Evolutionary conservation across 1,284 basidiomycete species (phyloP).

Genomic region (Trichosporon coremiiforme): DNA sequence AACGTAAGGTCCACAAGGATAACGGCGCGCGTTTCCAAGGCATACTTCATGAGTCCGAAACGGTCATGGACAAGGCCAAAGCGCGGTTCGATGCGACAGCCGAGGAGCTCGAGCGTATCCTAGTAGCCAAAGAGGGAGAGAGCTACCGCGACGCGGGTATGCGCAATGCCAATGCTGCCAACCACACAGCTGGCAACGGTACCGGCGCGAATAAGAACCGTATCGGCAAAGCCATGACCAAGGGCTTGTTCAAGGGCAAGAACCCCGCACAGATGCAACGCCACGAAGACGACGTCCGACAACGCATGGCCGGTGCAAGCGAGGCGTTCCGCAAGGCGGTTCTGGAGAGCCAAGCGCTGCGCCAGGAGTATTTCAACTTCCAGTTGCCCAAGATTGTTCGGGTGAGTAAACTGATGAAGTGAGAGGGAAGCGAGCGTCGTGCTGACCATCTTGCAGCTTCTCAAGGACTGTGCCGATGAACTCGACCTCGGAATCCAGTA

Average conservation of each 20-base stretch:
- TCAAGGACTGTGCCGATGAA: conserved; percentile 95
- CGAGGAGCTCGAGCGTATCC: conserved; percentile 89
- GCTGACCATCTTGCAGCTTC: conserved; percentile 61
- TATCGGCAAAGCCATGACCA: conserved; percentile 74
- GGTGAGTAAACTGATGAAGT: conserved; percentile 61
- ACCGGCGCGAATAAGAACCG: conserved; percentile 66
- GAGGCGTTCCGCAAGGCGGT: conserved; percentile 90
- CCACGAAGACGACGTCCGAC: conserved; percentile 91
- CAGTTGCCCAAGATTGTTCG: conserved; percentile 90
- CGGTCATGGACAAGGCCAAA: conserved; percentile 80
- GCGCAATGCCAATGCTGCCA: conserved; percentile 52
- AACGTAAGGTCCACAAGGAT: conserved; percentile 88
- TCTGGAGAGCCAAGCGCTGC: conserved; percentile 79
- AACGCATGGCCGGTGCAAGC: conserved; percentile 78
- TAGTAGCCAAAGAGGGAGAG: conserved; percentile 93
- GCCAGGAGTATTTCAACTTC: conserved; percentile 97
- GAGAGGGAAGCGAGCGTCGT: background rate
- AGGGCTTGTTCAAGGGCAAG: conserved; percentile 90
- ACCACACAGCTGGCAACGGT: conserved; percentile 60
- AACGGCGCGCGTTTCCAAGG: conserved; percentile 83
- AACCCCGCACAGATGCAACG: conserved; percentile 88
- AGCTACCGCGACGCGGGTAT: conserved; percentile 75
- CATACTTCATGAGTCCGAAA: conserved; percentile 84
- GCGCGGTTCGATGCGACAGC: conserved; percentile 81
- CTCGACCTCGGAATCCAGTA: conserved; percentile 96